These are phyloP conservation scores for Perilla frutescens DNA, from an alignment of 257 asterid species.

Conservation along the genomic window DNA sequence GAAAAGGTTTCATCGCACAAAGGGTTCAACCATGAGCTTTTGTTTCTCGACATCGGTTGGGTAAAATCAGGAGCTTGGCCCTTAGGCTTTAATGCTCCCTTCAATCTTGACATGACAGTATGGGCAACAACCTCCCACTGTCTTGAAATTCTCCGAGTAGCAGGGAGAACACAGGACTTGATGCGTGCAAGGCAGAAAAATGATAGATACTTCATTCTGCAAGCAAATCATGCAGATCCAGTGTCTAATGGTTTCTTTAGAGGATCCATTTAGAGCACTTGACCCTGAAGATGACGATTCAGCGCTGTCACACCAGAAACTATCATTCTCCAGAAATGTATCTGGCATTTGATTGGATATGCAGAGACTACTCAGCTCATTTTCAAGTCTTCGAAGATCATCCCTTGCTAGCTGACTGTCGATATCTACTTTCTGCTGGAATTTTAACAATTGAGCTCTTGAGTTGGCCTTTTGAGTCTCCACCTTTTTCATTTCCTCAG, in stretches of 20 bases:
- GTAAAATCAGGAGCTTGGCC: conserved; percentile 20
- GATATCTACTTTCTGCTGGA: conserved; percentile 35
- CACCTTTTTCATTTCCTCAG: conserved; percentile 33
- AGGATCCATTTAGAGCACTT: not conserved
- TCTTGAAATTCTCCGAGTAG: not conserved
- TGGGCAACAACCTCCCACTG: conserved; percentile 25
- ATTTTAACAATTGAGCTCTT: conserved; percentile 10
- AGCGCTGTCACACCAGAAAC: not conserved
- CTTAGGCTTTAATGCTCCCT: conserved; percentile 26
- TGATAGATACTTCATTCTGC: conserved; percentile 34
- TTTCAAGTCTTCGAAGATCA: conserved; percentile 35
- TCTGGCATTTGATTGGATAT: conserved; percentile 20
- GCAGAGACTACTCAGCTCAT: conserved; percentile 35
- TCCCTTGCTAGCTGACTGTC: conserved; percentile 28
- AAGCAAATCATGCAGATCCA: conserved; percentile 39
- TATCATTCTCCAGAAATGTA: not conserved
- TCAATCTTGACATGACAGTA: conserved; percentile 33
- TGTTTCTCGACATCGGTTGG: not conserved
- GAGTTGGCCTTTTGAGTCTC: conserved; percentile 26
- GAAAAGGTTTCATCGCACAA: no score
- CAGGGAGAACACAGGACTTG: conserved; percentile 39
- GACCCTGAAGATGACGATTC: conserved; percentile 25
- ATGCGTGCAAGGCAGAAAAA: conserved; percentile 40
- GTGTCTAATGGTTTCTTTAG: not conserved
- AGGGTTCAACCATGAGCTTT: no score